These are phyloP conservation scores for Erysiphe pulchra DNA, from an alignment of 2,329 filamentous ascomycete species.

Conservation along the genomic window DNA sequence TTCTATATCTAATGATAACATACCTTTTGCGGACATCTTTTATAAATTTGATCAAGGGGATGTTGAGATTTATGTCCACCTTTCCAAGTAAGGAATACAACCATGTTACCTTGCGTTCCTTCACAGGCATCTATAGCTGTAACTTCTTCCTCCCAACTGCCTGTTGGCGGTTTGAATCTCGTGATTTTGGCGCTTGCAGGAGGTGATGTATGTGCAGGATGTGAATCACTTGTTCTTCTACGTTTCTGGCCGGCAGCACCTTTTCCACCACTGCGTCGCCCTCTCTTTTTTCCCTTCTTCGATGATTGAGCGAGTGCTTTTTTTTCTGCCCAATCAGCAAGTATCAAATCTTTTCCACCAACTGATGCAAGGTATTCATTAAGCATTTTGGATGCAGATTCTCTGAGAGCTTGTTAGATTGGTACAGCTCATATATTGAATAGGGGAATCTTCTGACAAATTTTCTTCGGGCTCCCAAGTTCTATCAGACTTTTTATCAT, in stretches of 20 bases:
- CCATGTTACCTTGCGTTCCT: constrained; percentile 32
- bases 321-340: constrained; percentile 19
- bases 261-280: constrained; percentile 19
- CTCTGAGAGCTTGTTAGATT: constrained; percentile 15
- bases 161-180: constrained; percentile 39
- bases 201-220: constrained; percentile 23
- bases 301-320: constrained; percentile 15
- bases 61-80: constrained; percentile 52
- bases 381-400: constrained; percentile 32
- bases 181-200: constrained; percentile 18
- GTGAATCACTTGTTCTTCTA: constrained; percentile 10
- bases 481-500: constrained; percentile 38
- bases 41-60: constrained; percentile 38
- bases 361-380: constrained; percentile 34
- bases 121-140: constrained; percentile 46
- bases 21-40: constrained; percentile 56
- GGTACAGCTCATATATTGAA: background rate
- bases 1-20: background rate
- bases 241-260: constrained; percentile 9
- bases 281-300: constrained; percentile 32
- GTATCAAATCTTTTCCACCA: constrained; percentile 34
- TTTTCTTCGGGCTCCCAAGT: constrained; percentile 66
- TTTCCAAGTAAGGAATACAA: constrained; percentile 50
- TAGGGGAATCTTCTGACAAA: constrained; percentile 20
- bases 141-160: constrained; percentile 55